Evolutionary conservation across 1,284 basidiomycete species (phyloP), one percentile per base, ranked within the genome.

Genomic region (Athelia psychrophila): DNA sequence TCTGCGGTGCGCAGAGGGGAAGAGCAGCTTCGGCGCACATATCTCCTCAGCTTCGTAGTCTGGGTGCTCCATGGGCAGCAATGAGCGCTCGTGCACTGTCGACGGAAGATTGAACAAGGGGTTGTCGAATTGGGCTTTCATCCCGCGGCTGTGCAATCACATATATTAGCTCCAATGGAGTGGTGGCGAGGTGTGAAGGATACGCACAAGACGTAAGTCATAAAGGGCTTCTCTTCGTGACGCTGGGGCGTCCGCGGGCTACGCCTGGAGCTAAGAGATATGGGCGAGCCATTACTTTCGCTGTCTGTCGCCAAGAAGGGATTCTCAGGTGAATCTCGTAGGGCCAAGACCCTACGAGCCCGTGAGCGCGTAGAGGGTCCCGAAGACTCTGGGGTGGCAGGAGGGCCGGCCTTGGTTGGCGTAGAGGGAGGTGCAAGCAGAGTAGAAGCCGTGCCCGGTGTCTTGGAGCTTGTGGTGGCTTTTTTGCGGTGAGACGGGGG

Each of bases 151-250:
- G n/a, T n/a, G n/a, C n/a, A n/a, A n/a, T n/a, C n/a, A 42, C 15
- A 24, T 9, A 49, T 44, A 9, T 18, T 12, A 35, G 50, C 20
- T 19, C 33, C 46, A 3, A 24, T 35, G n/a, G 33, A 35, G n/a
- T n/a, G n/a, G 12, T 35, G n/a, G 12, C 33, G 12, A 35, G n/a
- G 33, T 35, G 33, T 10, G 33, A 22, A 22, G 10, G 42, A 12
- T 22, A 77, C 81, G 51, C 63, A 84, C 81, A 81, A 83, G 52
- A 84, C 80, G 59, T 79, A 81, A 44, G 75, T 74, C 20, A 83
- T 60, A 9, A 72, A 79, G 0, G 79, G 78, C 55, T 71, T 72
- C 60, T 83, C 80, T n/a, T 65, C 25, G 59, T 62, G 32, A 54
- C 35, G 52, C 51, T 16, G 53, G 54, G n/a, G 54, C 54, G 47